Conservation (phyloP, 2,329 filamentous ascomycete species). For the Juglanconis sp. region DNA sequence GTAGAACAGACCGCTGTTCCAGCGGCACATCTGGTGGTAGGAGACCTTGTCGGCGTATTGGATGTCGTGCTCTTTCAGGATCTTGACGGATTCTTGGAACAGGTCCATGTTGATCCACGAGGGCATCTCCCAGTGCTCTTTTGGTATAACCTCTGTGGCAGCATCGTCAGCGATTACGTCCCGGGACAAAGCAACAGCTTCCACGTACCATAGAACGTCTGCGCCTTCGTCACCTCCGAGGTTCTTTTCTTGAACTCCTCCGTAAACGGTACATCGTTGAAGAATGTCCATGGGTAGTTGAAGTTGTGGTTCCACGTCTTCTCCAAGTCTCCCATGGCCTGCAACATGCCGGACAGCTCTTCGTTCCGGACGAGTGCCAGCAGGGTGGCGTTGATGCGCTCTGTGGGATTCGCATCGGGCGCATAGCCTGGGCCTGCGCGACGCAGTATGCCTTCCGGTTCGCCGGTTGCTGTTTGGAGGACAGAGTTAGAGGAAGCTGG, state of each 20-base stretch:
- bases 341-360: conserved; percentile 78
- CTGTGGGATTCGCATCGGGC: conserved; percentile 69
- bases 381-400: conserved; percentile 89
- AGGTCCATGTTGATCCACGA: conserved; percentile 89
- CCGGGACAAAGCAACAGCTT: conserved; percentile 1
- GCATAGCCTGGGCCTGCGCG: conserved; percentile 75
- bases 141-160: conserved; percentile 74
- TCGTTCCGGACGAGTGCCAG: conserved; percentile 89
- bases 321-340: conserved; percentile 88
- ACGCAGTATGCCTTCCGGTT: conserved; percentile 74
- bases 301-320: conserved; percentile 97
- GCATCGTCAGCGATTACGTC: conserved; percentile 5
- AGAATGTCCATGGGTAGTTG: conserved; percentile 99
- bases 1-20: conserved; percentile 98
- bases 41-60: conserved; percentile 87
- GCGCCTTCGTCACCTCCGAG: conserved; percentile 77
- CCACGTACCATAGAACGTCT: conserved; percentile 73
- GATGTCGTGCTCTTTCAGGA: conserved; percentile 79
- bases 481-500: neutral
- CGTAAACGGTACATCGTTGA: conserved; percentile 92
- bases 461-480: conserved; percentile 65
- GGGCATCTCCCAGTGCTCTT: conserved; percentile 90
- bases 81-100: conserved; percentile 77
- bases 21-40: conserved; percentile 98
- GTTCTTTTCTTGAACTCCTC: conserved; percentile 90